Percentiles rank a stretch among this genome's conserved stretches.
phyloP scores from a whole-genome alignment of 192 early-diverging fungal genomes.

The Martensiomyces pterosporus region DNA sequence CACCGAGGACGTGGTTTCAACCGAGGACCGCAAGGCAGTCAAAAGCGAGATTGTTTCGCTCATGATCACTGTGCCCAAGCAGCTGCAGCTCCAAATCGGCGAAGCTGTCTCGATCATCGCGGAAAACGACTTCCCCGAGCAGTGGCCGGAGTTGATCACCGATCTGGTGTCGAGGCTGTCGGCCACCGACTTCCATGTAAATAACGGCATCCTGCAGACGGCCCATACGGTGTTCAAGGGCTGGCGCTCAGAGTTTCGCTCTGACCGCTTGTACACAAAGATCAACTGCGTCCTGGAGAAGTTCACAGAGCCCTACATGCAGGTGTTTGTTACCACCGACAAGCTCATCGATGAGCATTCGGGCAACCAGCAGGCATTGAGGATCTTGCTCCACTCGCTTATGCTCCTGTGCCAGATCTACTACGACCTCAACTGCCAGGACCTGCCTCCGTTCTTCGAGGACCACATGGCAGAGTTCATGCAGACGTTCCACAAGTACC shows the following conservation, averaged over 20 bases:
- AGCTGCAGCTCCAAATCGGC: conserved; percentile 82
- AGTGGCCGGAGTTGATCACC: conserved; percentile 81
- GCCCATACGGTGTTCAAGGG: conserved; percentile 94
- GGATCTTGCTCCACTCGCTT: conserved; percentile 69
- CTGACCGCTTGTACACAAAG: conserved; percentile 75
- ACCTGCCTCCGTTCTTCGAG: conserved; percentile 95
- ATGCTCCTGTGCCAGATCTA: conserved; percentile 83
- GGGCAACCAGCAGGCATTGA: conserved; percentile 59
- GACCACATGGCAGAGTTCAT: conserved; percentile 83
- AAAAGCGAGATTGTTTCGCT: conserved; percentile 79
- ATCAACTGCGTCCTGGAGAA: conserved; percentile 89
- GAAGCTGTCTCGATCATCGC: conserved; percentile 94
- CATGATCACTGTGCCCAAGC: conserved; percentile 77
- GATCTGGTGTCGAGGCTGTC: conserved; percentile 74
- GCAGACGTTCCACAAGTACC: conserved; percentile 82
- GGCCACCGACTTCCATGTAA: conserved; percentile 71
- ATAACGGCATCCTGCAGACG: conserved; percentile 90
- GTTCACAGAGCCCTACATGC: conserved; percentile 78
- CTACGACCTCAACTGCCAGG: conserved; percentile 93
- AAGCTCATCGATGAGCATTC: conserved; percentile 65
- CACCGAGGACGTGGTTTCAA: conserved; percentile 23
- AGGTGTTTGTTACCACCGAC: conserved; percentile 83
- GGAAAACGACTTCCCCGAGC: conserved; percentile 84
- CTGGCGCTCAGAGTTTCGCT: conserved; percentile 81
- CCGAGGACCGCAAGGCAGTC: conserved; percentile 71